Base-by-base conservation (phyloP, 108 stramenopile genomes). In the Nitzschia sp. region DNA sequence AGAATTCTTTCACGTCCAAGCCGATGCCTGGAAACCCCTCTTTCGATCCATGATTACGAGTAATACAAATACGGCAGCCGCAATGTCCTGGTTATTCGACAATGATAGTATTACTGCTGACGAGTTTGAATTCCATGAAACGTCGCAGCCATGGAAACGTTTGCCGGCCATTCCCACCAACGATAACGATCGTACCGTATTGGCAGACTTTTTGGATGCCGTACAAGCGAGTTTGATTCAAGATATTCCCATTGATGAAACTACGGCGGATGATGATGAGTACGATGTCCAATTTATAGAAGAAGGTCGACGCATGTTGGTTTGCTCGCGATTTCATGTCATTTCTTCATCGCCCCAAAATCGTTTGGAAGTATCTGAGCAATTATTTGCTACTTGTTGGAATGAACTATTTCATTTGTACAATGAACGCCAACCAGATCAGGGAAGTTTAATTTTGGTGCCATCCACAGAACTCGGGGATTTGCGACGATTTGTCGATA, bases 251-350 rank as follows among this genome's bases (percentile, higher is more conserved):
- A 68, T 88, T 0, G 79, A 79, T 53, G 81, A 83, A 47, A 45
- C 46, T 3, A 79, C 66, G 8, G 70, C 61, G 38, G 80, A 82
- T 8, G 82, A 83, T 49, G 86, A 85, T 19, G 78, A 78, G 15
- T 76, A 83, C 59, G 90, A 91, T 69, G 21, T 85, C 42, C 90
- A 86, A 46, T 91, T 91, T 64, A 49, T 91, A n/a, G 87, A 91
- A 67, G 90, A 91, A 75, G 90, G 90, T 0, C 33, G 87, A 38
- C 70, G 90, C 19, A 78, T 85, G 56, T 71, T 91, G 61, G 86
- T 79, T 13, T 71, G 88, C 28, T 57, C 75, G 4, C 65, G 90
- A 36, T 91, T 88, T 74, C 90, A 91, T 59, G 90, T 89, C 0
- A 55, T 84, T 13, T 34, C 59, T 4, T 51, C 21, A 19, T 23